phyloP scores from a whole-genome alignment of 116 monocot species.

The Phalaenopsis hybrid region DNA sequence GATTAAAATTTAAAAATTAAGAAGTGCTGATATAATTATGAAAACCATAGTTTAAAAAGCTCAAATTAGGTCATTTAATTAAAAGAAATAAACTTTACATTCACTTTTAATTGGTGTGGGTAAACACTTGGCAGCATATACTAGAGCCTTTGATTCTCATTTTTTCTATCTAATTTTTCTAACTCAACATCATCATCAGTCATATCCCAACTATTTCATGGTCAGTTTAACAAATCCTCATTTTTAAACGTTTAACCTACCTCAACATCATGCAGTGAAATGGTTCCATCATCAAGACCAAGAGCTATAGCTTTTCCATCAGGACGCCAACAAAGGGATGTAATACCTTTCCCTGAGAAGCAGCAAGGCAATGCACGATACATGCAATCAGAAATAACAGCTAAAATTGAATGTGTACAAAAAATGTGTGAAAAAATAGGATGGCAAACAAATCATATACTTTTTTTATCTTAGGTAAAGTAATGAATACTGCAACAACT shows the following conservation, averaged over 20 bases:
- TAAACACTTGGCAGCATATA: neutral
- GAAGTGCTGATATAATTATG: neutral
- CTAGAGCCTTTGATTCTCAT: neutral
- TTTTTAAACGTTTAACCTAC: slow-evolving; percentile 23
- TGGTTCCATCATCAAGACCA: slow-evolving; percentile 90
- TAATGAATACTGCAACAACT: neutral
- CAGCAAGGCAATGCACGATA: neutral
- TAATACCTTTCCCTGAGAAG: slow-evolving; percentile 59
- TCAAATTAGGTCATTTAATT: neutral
- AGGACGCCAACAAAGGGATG: slow-evolving; percentile 95
- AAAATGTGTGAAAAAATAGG: neutral
- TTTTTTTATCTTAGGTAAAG: neutral
- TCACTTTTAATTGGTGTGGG: neutral
- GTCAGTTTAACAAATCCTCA: neutral
- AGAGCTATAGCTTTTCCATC: slow-evolving; percentile 88
- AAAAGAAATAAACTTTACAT: neutral
- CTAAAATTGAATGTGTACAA: neutral
- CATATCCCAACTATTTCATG: neutral
- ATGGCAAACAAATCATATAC: neutral
- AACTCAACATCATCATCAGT: neutral
- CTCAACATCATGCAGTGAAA: slow-evolving; percentile 91
- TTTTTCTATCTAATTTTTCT: neutral
- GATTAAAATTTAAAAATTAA: neutral
- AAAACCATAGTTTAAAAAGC: neutral
- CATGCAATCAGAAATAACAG: slow-evolving; percentile 5